phyloP scores from a whole-genome alignment of 148 eudicot genomes.

The Nepenthes mirabilis region DNA sequence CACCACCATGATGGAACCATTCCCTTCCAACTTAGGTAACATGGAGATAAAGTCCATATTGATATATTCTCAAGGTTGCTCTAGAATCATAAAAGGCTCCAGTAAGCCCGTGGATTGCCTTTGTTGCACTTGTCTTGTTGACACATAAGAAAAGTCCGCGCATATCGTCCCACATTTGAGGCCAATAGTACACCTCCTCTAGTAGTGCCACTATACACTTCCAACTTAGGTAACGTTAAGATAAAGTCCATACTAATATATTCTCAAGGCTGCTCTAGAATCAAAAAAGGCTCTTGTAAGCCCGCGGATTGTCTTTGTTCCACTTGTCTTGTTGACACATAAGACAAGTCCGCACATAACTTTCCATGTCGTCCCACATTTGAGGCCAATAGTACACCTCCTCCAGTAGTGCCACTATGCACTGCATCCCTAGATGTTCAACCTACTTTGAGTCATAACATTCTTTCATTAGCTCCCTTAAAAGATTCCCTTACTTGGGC shows the following conservation, averaged over 20 bases:
- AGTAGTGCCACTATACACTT: no score
- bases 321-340: slow-evolving; percentile 13
- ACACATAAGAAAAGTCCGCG: no score
- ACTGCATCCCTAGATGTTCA: slow-evolving; percentile 2
- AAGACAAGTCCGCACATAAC: slow-evolving; percentile 3
- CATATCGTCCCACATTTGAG: no score
- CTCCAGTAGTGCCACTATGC: neutral
- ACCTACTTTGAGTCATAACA: slow-evolving; percentile 15
- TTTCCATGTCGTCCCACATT: slow-evolving; percentile 4
- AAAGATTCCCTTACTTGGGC: slow-evolving; percentile 2
- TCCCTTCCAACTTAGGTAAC: slow-evolving; percentile 4
- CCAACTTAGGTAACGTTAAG: no score
- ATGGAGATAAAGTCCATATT: neutral
- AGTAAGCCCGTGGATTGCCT: no score
- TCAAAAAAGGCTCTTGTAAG: slow-evolving; percentile 4
- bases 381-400: slow-evolving; percentile 7
- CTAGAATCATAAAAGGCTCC: no score
- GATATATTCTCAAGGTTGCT: no score
- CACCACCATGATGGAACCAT: slow-evolving; percentile 4
- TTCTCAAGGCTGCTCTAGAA: slow-evolving; percentile 1
- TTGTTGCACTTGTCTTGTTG: no score
- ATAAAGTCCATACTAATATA: slow-evolving; percentile 1
- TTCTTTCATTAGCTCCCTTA: slow-evolving; percentile 2
- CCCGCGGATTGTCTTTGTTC: neutral
- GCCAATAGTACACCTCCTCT: no score